Base-by-base conservation (phyloP, 2,329 filamentous ascomycete species). In the Cytospora piceae region DNA sequence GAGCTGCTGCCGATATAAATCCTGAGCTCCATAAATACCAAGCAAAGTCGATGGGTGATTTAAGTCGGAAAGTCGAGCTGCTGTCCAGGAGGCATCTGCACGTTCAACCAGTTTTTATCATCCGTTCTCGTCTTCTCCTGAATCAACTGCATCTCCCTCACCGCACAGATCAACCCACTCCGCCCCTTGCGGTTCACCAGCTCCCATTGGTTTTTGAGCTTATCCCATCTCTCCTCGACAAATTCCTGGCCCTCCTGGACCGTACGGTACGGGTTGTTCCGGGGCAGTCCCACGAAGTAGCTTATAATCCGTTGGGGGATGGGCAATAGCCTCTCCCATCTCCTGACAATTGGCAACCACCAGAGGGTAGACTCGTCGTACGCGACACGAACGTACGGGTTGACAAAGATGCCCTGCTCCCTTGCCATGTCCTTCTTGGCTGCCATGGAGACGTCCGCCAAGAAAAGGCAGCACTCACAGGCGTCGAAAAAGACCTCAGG, bases 371-470 rank as follows among this genome's bases (percentile, higher is more conserved):
- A 73, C 34, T 79, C 76, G 56, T 85, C 83, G 73, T 93, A 93
- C 1, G 90, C 87, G 5, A 91, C 89, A 22, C 90, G 85, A 53
- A 93, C 84, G 72, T 85, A 93, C 0, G 90, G 90, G 72, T 93
- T 93, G 80, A 93, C 85, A 72, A 86, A 93, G 60, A 92, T 87
- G 2, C 85, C 87, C 0, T 83, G 82, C 49, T 85, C 80, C 12
- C 73, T 70, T 1, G 74, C 76, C 32, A 74, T 77, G 52, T 73
- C 75, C 61, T 72, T 73, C 15, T 73, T 77, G n/a, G 77, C 78
- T 3, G 72, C 76, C 55, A 72, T 72, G 2, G 77, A 70, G n/a
- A 83, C 77, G 71, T 84, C 82, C 12, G 82, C 81, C 53, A 82
- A 76, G 61, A 85, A 81, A 2, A 90, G 79, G 70, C 87, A 90